Percentiles rank a stretch among this genome's conserved stretches.
Evolutionary conservation across 352 stramenopile species (phyloP).

Genomic region (Phytophthora kernoviae): DNA sequence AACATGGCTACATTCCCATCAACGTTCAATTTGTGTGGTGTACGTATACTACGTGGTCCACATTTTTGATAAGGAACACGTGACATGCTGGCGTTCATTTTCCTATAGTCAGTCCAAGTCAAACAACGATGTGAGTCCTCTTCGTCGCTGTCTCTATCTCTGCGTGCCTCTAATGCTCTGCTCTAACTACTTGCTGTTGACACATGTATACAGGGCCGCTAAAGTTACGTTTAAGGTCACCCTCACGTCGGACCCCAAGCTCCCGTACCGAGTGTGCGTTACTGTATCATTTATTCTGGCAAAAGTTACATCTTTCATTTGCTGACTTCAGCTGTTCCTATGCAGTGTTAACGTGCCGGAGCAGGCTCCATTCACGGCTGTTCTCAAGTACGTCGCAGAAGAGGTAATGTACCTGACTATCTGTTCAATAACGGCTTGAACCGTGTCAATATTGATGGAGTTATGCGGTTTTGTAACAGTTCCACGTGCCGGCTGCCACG

Average conservation of each 20-base stretch:
- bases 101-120: not conserved
- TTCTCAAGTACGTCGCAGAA: slow-evolving; percentile 87
- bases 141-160: not conserved
- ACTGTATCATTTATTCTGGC: not conserved
- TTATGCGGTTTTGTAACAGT: slow-evolving; percentile 42
- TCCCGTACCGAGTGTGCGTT: slow-evolving; percentile 78
- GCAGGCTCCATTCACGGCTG: slow-evolving; percentile 80
- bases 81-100: not conserved
- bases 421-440: not conserved
- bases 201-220: slow-evolving; percentile 37
- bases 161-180: not conserved
- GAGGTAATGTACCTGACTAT: slow-evolving; percentile 40
- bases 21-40: not conserved
- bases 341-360: slow-evolving; percentile 79
- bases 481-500: slow-evolving; percentile 76
- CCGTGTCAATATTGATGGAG: slow-evolving; percentile 11
- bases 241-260: slow-evolving; percentile 87
- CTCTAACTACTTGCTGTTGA: slow-evolving; percentile 5
- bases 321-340: slow-evolving; percentile 2
- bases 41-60: not conserved
- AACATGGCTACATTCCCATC: not conserved
- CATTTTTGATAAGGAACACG: not conserved
- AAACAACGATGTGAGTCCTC: not conserved
- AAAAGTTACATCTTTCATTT: not conserved
- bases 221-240: slow-evolving; percentile 91